Evolutionary conservation across 2,329 filamentous ascomycete species (phyloP).

Genomic region (Fusarium sublunatum): DNA sequence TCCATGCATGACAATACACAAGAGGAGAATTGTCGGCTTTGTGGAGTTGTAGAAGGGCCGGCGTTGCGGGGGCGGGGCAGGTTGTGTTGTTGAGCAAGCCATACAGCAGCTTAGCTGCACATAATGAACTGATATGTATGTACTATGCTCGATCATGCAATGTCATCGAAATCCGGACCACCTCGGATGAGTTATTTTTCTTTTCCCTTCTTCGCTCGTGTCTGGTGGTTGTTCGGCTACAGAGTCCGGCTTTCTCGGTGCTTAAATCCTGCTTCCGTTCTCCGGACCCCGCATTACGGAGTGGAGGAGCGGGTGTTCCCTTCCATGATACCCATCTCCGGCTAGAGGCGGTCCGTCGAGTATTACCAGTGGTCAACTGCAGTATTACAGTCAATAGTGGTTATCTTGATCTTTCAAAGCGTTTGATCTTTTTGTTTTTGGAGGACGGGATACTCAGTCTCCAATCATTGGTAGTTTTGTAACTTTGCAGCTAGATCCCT

Average conservation of each 20-base stretch:
- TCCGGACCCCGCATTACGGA: constrained; percentile 32
- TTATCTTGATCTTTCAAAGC: background rate
- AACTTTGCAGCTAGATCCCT: background rate
- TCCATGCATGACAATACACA: constrained; percentile 2
- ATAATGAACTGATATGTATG: constrained; percentile 17
- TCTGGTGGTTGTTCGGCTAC: constrained; percentile 14
- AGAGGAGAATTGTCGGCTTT: constrained; percentile 25
- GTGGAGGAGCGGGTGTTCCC: constrained; percentile 34
- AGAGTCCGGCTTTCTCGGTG: constrained; percentile 15
- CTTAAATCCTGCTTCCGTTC: constrained; percentile 8
- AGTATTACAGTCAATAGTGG: background rate
- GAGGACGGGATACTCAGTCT: too few relatives aligned
- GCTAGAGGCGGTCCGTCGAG: constrained; percentile 13
- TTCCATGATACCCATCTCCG: constrained; percentile 15
- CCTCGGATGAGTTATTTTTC: constrained; percentile 14
- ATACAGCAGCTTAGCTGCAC: background rate
- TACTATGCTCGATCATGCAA: constrained; percentile 34
- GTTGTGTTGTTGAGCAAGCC: background rate
- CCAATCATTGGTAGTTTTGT: background rate
- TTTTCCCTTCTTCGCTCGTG: background rate
- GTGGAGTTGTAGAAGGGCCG: constrained; percentile 28
- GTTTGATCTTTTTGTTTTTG: too few relatives aligned
- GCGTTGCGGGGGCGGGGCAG: constrained; percentile 40
- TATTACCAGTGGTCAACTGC: background rate
- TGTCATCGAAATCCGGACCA: constrained; percentile 26